Base-by-base conservation (phyloP, 805 yeast species). In the Lipomyces yamadae region DNA sequence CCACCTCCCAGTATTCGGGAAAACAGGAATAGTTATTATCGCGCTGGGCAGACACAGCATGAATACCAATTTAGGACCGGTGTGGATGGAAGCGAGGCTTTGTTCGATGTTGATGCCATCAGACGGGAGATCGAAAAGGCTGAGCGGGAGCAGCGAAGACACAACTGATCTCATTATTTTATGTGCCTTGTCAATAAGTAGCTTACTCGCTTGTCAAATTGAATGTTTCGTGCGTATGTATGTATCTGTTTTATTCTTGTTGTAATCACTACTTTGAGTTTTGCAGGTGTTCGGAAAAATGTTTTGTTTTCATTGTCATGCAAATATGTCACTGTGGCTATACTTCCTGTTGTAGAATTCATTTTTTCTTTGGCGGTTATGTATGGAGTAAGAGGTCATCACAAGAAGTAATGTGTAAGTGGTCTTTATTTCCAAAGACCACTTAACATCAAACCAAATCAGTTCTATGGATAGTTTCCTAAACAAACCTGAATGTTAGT, bases 91-190 rank as follows among this genome's bases (percentile, higher is more conserved):
- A 61, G 77, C 78, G 80, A 80, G n/a, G 70, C 67, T 24, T 57
- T 79, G 60, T 81, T 80, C 65, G 82, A 80, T 62, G 68, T 81
- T 10, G 80, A 77, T 29, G 82, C 81, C 2, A 74, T 80, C 42
- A 65, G 76, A 39, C 59, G 72, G 7, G 83, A 80, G 55, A 75
- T 81, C 15, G 72, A 71, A n/a, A 70, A 71, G 11, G 70, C 79
- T 13, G 76, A 76, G 62, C 71, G 73, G 37, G 48, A 42, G 29
- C 24, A 24, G 24, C 48, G 48, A n/a, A 42, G 48, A 42, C 59
- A 64, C 24, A 64, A 64, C n/a, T 37, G 57, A 54, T 60, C 11
- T 50, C 11, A 52, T n/a, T n/a, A 50, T 53, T 52, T 54, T 53
- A n/a, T 42, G 39, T 45, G 35, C 15, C 48, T 4, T 42, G 24